Evolutionary conservation across 768 basidiomycete genomes (phyloP).

Genomic region (Suillus spraguei): DNA sequence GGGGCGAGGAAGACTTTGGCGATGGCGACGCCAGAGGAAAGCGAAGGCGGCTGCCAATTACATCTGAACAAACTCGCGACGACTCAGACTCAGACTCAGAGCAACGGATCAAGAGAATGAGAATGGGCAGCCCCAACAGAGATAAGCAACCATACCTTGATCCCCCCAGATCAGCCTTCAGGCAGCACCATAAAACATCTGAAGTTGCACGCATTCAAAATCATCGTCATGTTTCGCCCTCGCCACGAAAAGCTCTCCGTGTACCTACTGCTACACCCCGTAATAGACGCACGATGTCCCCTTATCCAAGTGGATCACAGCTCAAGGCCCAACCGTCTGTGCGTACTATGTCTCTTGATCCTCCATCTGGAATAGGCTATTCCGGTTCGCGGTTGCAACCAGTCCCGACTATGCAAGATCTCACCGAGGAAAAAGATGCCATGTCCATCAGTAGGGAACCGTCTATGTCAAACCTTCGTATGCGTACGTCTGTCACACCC

Average conservation of each 20-base stretch:
- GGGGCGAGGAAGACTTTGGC: constrained; percentile 50
- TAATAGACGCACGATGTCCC: constrained; percentile 47
- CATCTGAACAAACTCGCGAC: constrained; percentile 26
- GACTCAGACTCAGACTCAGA: constrained; percentile 39
- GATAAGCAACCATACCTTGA: constrained; percentile 51
- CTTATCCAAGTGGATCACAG: constrained; percentile 33
- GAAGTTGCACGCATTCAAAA: constrained; percentile 23
- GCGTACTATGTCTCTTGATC: constrained; percentile 79
- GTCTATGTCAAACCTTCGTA: constrained; percentile 52
- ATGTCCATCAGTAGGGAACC: constrained; percentile 35
- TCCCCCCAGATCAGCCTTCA: constrained; percentile 51
- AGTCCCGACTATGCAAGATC: constrained; percentile 38
- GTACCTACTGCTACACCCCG: constrained; percentile 33
- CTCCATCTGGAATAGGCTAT: constrained; percentile 39
- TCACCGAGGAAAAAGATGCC: constrained; percentile 26
- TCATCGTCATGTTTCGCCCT: constrained; percentile 25
- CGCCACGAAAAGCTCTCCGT: constrained; percentile 34
- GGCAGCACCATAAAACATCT: constrained; percentile 24
- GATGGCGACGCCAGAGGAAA: constrained; percentile 49
- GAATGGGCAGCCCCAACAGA: constrained; percentile 45
- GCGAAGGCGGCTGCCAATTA: constrained; percentile 47
- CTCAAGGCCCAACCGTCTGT: constrained; percentile 39
- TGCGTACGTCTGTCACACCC: constrained; percentile 74
- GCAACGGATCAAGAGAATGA: constrained; percentile 51
- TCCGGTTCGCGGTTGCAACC: constrained; percentile 24